phyloP scores from a whole-genome alignment of 1,139 yeast genomes.

The Pichia sp. region DNA sequence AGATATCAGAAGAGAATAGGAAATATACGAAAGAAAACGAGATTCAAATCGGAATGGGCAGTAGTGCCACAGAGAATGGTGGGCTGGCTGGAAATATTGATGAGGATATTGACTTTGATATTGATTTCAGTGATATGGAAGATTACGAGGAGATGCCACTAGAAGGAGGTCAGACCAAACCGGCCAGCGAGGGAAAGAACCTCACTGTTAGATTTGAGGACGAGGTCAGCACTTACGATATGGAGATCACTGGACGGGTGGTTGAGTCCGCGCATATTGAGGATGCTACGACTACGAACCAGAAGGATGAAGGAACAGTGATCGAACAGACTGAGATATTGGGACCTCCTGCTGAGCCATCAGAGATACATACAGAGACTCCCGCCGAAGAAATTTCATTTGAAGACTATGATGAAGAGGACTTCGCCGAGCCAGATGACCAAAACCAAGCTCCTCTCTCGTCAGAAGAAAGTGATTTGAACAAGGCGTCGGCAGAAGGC shows the following conservation, averaged over 20 bases:
- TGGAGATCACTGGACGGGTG: background rate
- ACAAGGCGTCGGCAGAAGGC: no score
- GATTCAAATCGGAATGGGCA: slow-evolving; percentile 19
- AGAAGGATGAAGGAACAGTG: no score
- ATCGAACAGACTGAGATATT: no score
- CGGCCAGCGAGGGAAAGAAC: background rate
- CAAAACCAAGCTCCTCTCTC: no score
- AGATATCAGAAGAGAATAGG: slow-evolving; percentile 19
- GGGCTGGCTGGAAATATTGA: slow-evolving; percentile 6
- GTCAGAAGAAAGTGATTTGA: no score
- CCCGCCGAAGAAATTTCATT: background rate
- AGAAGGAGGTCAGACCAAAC: background rate
- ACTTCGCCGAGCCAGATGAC: no score
- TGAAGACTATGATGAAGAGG: slow-evolving; percentile 22
- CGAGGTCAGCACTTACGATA: background rate
- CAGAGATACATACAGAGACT: background rate
- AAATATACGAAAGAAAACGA: slow-evolving; percentile 16
- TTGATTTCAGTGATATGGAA: slow-evolving; percentile 19
- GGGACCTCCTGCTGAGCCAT: background rate
- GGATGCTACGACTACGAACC: no score
- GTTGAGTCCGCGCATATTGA: background rate
- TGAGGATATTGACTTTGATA: slow-evolving; percentile 18
- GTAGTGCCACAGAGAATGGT: slow-evolving; percentile 10
- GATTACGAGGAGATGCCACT: slow-evolving; percentile 4
- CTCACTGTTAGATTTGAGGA: slow-evolving; percentile 7